Base-by-base conservation (phyloP, 2,329 filamentous ascomycete species). In the Emmonsiellopsis sp. region DNA sequence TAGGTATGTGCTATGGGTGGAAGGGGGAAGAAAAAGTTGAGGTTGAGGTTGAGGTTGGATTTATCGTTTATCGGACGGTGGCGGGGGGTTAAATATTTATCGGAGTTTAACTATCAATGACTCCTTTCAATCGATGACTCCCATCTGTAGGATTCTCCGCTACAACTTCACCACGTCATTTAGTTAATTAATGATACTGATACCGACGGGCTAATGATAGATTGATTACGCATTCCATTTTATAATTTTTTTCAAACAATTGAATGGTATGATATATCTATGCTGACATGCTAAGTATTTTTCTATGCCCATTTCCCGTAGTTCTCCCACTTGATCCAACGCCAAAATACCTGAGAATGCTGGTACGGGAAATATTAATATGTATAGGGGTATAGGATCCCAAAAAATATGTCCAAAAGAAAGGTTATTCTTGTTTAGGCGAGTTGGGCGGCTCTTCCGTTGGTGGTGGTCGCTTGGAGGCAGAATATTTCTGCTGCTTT, bases 401-500 rank as follows among this genome's bases (percentile, higher is more conserved):
- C 17, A 49, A 39, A 17, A 49, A 47, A 11, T 49, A 42, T 27
- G 17, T 31, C 7, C 34, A 40, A 40, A 13, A 27, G n/a, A 13
- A n/a, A 40, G 43, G 11, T 49, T 32, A 53, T 27, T 57, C 51
- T 27, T 54, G 42, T 40, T 53, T 55, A 36, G 53, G 43, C 17
- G 39, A 21, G 37, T 21, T 34, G 6, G 39, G 27, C 17, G 44
- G 33, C 3, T 32, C 36, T 27, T 40, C 44, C 40, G 17, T 34
- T 14, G 27, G 21, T 2, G 27, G 40, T 40, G 9, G 34, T 32
- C 21, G 49, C 51, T 69, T 70, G 1, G 69, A 66, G 42, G 68
- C 65, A 51, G 58, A 67, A 60, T 74, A 86, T 68, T 88, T 89
- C 57, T 74, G 74, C 56, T 84, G 74, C 77, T 98, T 98, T 68